A percentile compares a stretch with the other conserved stretches of the same genome.
These are phyloP conservation scores for Neonectria hederae DNA, from an alignment of 2,329 filamentous ascomycete genomes.

Conservation along the genomic window DNA sequence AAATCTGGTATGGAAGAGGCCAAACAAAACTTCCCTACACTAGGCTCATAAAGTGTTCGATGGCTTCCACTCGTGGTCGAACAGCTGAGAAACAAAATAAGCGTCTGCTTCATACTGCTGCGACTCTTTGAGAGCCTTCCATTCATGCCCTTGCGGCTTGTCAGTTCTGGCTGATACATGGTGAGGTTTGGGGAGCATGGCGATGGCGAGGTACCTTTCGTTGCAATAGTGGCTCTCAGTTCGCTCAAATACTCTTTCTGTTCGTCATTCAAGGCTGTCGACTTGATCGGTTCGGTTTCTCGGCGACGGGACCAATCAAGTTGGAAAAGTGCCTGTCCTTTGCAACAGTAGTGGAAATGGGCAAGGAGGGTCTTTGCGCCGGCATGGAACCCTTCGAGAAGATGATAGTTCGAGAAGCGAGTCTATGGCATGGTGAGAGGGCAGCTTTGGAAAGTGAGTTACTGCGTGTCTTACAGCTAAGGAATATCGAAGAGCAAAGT, in stretches of 20 bases:
- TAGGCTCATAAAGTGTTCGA: background rate
- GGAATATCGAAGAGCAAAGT: background rate
- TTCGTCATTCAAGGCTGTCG: background rate
- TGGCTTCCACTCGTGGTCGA: background rate
- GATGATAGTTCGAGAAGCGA: background rate
- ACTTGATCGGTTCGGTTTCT: background rate
- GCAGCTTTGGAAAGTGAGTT: background rate
- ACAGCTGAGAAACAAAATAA: background rate
- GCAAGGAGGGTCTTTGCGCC: background rate
- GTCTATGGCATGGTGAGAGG: background rate
- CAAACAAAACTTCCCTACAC: background rate
- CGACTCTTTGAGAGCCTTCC: background rate
- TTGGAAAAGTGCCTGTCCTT: background rate
- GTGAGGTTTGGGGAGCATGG: background rate
- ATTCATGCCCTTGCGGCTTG: background rate
- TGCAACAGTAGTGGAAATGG: constrained; percentile 4
- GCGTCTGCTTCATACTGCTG: background rate
- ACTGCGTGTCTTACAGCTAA: background rate
- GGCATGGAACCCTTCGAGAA: background rate
- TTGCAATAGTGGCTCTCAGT: background rate
- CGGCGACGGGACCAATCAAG: background rate
- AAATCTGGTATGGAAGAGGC: background rate
- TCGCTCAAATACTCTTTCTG: background rate
- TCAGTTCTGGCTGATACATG: background rate
- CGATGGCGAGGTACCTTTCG: background rate